Conservation (phyloP, 2,329 filamentous ascomycete genomes). For the Colletotrichum camelliae region DNA sequence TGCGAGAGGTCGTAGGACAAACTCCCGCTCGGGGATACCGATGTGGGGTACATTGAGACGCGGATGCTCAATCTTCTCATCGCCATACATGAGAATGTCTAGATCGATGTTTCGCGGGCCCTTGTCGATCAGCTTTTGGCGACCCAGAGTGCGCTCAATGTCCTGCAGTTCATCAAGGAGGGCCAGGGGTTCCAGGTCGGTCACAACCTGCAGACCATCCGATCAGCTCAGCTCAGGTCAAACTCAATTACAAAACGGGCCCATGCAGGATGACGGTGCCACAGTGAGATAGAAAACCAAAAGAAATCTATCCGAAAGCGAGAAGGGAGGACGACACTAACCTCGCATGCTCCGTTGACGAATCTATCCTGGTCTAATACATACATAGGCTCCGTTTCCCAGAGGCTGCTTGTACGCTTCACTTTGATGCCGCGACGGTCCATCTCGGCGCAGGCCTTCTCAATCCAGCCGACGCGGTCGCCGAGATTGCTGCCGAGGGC, state of each 20-base stretch:
- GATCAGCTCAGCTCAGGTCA: neutral
- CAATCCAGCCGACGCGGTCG: constrained; percentile 83
- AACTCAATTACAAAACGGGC: neutral
- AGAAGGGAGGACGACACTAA: constrained; percentile 47
- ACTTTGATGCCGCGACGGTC: constrained; percentile 74
- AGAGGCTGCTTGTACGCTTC: constrained; percentile 82
- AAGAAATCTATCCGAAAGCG: neutral
- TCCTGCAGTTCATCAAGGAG: constrained; percentile 82
- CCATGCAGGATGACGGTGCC: neutral
- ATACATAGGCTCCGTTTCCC: constrained; percentile 98
- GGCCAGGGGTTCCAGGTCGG: constrained; percentile 73
- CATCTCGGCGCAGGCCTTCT: constrained; percentile 82
- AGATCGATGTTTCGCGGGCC: constrained; percentile 94
- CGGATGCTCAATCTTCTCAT: constrained; percentile 68
- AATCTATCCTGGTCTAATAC: constrained; percentile 87
- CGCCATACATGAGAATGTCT: constrained; percentile 85
- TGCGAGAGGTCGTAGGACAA: constrained; percentile 86
- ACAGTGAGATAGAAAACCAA: neutral
- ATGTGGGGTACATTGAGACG: constrained; percentile 85
- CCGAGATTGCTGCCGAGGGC: constrained; percentile 94
- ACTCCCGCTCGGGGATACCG: constrained; percentile 88
- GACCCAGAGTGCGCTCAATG: constrained; percentile 81
- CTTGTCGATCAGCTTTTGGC: constrained; percentile 87
- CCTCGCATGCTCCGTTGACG: constrained; percentile 91
- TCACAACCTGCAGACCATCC: constrained; percentile 70